These are phyloP conservation scores for Verbascum thapsus DNA, from an alignment of 257 asterid species.

Conservation along the genomic window DNA sequence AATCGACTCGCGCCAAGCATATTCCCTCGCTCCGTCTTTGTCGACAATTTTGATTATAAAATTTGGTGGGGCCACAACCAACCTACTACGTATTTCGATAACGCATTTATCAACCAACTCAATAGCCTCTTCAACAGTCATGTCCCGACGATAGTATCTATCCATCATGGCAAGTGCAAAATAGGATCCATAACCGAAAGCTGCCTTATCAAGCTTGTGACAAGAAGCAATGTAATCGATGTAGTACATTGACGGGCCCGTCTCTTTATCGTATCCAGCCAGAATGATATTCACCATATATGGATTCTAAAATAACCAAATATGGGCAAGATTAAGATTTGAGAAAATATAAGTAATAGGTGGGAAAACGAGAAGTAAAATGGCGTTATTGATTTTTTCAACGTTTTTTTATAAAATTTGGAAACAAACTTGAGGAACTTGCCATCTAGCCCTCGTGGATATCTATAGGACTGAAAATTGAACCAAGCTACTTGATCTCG, in stretches of 20 bases:
- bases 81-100: slow-evolving; percentile 76
- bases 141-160: slow-evolving; percentile 78
- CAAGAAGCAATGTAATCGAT: slow-evolving; percentile 83
- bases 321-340: neutral
- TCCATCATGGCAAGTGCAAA: slow-evolving; percentile 95
- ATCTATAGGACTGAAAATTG: too few species aligned
- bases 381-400: too few species aligned
- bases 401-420: too few species aligned
- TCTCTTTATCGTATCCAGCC: slow-evolving; percentile 92
- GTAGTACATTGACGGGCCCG: slow-evolving; percentile 85
- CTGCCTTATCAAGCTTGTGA: slow-evolving; percentile 91
- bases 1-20: slow-evolving; percentile 78
- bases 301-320: slow-evolving; percentile 59
- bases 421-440: neutral
- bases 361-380: too few species aligned
- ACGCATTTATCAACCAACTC: slow-evolving; percentile 81
- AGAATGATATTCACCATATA: slow-evolving; percentile 79
- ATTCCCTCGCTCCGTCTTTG: slow-evolving; percentile 81
- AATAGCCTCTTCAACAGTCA: slow-evolving; percentile 86
- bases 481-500: too few species aligned
- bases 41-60: slow-evolving; percentile 91
- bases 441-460: slow-evolving; percentile 4
- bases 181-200: slow-evolving; percentile 92
- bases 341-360: neutral
- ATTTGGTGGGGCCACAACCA: slow-evolving; percentile 90